A percentile compares a stretch with the other conserved stretches of the same genome.
phyloP scores from a whole-genome alignment of 352 stramenopile species.

The Aphanomyces euteiches region DNA sequence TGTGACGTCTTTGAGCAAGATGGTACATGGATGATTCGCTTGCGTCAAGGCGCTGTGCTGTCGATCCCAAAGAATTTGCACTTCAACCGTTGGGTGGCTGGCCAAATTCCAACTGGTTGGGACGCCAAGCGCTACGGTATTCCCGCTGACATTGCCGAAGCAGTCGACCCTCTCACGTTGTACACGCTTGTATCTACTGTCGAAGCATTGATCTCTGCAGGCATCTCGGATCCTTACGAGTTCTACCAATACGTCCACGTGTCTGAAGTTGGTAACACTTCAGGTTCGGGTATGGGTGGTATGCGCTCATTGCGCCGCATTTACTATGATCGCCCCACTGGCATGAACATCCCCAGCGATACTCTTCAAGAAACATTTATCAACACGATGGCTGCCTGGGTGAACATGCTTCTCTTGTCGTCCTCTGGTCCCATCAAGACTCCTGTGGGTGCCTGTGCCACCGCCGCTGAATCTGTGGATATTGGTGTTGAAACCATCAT shows the following conservation, averaged over 20 bases:
- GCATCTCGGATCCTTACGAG: conserved; percentile 86
- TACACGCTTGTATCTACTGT: conserved; percentile 72
- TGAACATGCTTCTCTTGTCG: conserved; percentile 86
- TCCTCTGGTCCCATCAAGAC: conserved; percentile 88
- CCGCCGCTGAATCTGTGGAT: conserved; percentile 81
- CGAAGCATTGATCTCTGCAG: conserved; percentile 72
- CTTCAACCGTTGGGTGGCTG: conserved; percentile 84
- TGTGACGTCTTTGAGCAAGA: conserved; percentile 72
- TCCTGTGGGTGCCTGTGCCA: conserved; percentile 79
- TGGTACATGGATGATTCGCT: conserved; percentile 79
- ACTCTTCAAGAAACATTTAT: conserved; percentile 84
- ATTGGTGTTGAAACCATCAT: conserved; percentile 87
- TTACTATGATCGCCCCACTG: conserved; percentile 63
- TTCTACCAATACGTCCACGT: conserved; percentile 91
- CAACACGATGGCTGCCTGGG: conserved; percentile 84
- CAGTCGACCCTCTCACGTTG: conserved; percentile 75
- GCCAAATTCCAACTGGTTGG: conserved; percentile 86
- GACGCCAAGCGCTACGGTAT: conserved; percentile 74
- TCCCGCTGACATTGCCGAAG: conserved; percentile 73
- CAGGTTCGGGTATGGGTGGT: conserved; percentile 76
- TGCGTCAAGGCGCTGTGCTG: conserved; percentile 75
- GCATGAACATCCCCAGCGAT: conserved; percentile 73
- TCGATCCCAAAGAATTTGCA: conserved; percentile 73
- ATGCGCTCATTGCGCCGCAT: conserved; percentile 75
- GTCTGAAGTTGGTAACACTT: conserved; percentile 81